These are phyloP conservation scores for Polytolypa hystricis DNA, from an alignment of 2,329 filamentous ascomycete genomes.

Conservation along the genomic window DNA sequence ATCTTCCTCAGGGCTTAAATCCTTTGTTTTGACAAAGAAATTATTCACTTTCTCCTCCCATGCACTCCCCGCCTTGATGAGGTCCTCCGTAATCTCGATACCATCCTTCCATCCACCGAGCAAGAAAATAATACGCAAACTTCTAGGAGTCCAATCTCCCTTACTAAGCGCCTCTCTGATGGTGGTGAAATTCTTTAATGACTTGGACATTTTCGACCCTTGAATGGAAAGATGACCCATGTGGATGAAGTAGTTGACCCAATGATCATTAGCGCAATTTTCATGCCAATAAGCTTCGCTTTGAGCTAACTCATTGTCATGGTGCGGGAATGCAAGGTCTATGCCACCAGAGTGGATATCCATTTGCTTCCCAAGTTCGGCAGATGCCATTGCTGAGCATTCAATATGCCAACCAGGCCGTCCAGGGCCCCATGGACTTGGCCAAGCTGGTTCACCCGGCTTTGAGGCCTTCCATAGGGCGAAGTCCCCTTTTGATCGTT, in stretches of 20 bases:
- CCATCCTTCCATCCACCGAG: slow-evolving; percentile 84
- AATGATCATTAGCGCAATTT: slow-evolving; percentile 46
- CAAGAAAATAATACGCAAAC: slow-evolving; percentile 75
- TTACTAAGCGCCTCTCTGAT: slow-evolving; percentile 67
- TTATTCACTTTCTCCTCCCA: slow-evolving; percentile 75
- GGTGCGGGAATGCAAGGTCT: slow-evolving; percentile 83
- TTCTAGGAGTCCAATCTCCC: slow-evolving; percentile 63
- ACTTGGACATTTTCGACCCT: slow-evolving; percentile 93
- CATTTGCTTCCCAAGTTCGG: slow-evolving; percentile 71
- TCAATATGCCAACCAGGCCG: slow-evolving; percentile 95
- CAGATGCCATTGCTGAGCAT: slow-evolving; percentile 90
- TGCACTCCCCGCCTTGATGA: slow-evolving; percentile 59
- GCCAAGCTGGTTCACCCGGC: slow-evolving; percentile 83
- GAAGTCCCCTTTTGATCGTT: slow-evolving; percentile 73
- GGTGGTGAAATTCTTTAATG: slow-evolving; percentile 89
- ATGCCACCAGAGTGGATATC: slow-evolving; percentile 91
- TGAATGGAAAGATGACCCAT: slow-evolving; percentile 88
- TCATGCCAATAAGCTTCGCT: slow-evolving; percentile 69
- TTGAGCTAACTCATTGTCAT: slow-evolving; percentile 86
- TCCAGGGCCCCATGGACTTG: slow-evolving; percentile 75
- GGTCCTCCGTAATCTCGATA: slow-evolving; percentile 77
- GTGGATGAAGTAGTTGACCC: slow-evolving; percentile 94
- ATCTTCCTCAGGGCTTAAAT: slow-evolving; percentile 26
- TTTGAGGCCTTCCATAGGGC: slow-evolving; percentile 91
- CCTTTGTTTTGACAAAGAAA: slow-evolving; percentile 51